Evolutionary conservation across 192 early-diverging fungal genomes (phyloP).

Genomic region (Lunasporangiospora selenospora): DNA sequence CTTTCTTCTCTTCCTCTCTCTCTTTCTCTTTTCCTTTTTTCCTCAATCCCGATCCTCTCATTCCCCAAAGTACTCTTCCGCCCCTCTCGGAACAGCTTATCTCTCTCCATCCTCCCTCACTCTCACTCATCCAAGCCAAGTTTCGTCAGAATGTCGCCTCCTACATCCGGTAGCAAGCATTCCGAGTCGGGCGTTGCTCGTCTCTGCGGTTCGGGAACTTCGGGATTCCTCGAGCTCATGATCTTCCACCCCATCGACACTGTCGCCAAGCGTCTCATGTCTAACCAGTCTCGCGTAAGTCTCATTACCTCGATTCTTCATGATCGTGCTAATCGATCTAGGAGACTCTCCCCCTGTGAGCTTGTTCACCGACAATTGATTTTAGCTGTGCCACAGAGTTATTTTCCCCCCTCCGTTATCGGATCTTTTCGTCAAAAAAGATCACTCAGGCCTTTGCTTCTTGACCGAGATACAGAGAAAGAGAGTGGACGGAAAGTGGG

Average conservation of each 20-base stretch:
- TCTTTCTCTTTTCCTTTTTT: constrained; percentile 11
- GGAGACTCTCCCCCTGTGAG: too few species aligned
- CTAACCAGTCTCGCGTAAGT: constrained; percentile 81
- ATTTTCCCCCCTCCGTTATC: too few species aligned
- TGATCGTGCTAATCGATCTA: too few species aligned
- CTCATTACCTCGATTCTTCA: too few species aligned
- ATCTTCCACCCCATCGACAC: constrained; percentile 99
- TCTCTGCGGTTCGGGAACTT: constrained; percentile 87
- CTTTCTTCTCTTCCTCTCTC: neutral
- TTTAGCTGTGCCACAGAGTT: too few species aligned
- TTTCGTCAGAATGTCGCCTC: constrained; percentile 51
- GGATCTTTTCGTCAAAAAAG: too few species aligned
- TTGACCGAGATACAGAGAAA: too few species aligned
- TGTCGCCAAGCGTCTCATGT: constrained; percentile 98
- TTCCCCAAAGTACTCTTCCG: neutral
- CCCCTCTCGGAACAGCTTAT: too few species aligned
- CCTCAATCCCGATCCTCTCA: constrained; percentile 11
- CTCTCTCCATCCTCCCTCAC: neutral
- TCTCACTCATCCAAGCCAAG: too few species aligned
- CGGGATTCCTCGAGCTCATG: constrained; percentile 94
- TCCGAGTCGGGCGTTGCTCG: constrained; percentile 91
- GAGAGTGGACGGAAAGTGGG: too few species aligned
- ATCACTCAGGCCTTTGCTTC: too few species aligned
- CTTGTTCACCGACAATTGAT: too few species aligned
- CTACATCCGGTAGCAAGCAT: constrained; percentile 64